Evolutionary conservation across 176 grass and related monocot species (phyloP).

Genomic region (Echinochloa phyllopogon): DNA sequence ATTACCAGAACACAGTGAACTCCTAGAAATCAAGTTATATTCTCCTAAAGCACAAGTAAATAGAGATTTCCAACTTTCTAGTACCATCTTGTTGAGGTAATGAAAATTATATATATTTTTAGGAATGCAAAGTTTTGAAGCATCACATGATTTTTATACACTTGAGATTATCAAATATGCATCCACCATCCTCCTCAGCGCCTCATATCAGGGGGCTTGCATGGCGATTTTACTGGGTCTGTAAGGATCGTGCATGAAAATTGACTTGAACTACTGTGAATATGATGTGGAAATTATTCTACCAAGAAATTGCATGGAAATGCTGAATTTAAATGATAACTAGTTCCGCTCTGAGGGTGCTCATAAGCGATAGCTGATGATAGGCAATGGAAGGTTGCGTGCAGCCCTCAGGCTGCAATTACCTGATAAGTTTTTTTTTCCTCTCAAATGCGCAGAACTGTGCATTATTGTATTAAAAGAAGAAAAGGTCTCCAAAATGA

Average conservation of each 20-base stretch:
- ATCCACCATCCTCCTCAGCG: neutral
- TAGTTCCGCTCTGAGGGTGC: neutral
- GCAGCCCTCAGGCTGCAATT: neutral
- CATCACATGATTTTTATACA: neutral
- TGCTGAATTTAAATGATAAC: neutral
- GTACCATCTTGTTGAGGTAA: neutral
- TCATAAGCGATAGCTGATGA: too few species aligned
- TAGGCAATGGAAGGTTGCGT: neutral
- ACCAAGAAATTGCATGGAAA: neutral
- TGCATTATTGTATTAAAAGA: too few species aligned
- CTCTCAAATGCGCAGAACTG: too few species aligned
- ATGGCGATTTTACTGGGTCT: neutral
- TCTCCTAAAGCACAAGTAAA: neutral
- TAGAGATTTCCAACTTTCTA: neutral
- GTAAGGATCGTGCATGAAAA: neutral
- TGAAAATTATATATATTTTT: neutral
- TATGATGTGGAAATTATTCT: neutral
- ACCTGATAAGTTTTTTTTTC: neutral
- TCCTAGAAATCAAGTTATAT: neutral
- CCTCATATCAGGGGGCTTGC: neutral
- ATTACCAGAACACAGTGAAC: neutral
- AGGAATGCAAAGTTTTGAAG: neutral
- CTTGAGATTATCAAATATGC: slow-evolving; percentile 1
- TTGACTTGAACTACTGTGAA: neutral
- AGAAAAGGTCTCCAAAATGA: too few species aligned